Base-by-base conservation (phyloP, 2,329 filamentous ascomycete genomes). In the Calonectria pseudoturangicola region DNA sequence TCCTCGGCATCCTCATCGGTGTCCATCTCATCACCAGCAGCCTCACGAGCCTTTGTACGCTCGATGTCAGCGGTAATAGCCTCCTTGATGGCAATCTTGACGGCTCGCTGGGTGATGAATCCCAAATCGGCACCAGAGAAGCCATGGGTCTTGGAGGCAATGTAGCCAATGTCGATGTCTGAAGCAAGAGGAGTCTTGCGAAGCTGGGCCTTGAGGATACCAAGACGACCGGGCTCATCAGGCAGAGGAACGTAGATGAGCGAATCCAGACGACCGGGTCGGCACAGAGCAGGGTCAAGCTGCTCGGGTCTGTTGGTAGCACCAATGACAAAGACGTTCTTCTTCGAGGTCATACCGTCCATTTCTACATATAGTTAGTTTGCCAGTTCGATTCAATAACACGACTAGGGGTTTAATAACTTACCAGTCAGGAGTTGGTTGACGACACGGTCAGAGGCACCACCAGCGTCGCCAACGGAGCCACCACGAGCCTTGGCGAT, bases 301-400 rank as follows among this genome's bases (percentile, higher is more conserved):
- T 98, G 97, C 89, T 99, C 97, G 51, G 97, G 97, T 89, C 97
- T 92, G 90, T 99, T 99, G 86, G 97, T 99, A 56, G 97, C 97
- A 85, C 97, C 97, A 81, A 99, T 99, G 77, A 99, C 97, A 87
- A 99, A 99, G 77, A 99, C 97, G 85, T 99, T 99, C 94, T 99
- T 99, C 94, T 99, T 99, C 47, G 96, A 98, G 56, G 96, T 98
- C 96, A 98, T 98, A 81, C 96, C 96, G 80, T 98, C 96, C 96
- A 98, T 98, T 92, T 98, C 95, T 94, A 75, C 18, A 25, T 13
- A 27, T 36, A 54, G 80, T 91, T 86, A 92, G 88, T 80, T 15
- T 15, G 13, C 39, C 41, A 18, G 64, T 68, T 27, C 30, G 18
- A 41, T 25, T 15, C 15, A 6, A 7, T 27, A 21, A 1, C 18